Percentiles rank a stretch among this genome's conserved stretches.
phyloP scores from a whole-genome alignment of 768 basidiomycete genomes.

The Pisolithus marmoratus region DNA sequence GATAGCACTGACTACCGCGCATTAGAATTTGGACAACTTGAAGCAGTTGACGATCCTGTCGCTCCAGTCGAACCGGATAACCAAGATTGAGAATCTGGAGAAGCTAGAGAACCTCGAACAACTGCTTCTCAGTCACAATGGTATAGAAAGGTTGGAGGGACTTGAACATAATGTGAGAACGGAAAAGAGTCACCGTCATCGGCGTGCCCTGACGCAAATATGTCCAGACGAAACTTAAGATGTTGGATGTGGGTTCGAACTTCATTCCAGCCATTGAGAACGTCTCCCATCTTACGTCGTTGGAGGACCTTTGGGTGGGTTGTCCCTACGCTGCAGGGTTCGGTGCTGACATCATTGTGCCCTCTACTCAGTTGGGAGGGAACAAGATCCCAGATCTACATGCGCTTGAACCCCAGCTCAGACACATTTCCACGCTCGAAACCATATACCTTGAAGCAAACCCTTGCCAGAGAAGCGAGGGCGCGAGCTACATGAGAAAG shows the following conservation, averaged over 20 bases:
- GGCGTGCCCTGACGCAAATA: background rate
- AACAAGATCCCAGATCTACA: conserved; percentile 75
- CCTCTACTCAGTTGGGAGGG: conserved; percentile 64
- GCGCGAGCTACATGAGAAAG: conserved; percentile 78
- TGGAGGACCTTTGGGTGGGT: conserved; percentile 95
- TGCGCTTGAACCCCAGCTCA: conserved; percentile 63
- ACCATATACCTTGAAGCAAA: conserved; percentile 96
- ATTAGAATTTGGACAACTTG: conserved; percentile 64
- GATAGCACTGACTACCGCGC: background rate
- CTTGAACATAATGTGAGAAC: conserved; percentile 71
- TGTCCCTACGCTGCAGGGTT: background rate
- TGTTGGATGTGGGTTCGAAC: conserved; percentile 86
- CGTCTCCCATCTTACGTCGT: conserved; percentile 60
- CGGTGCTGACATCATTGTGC: background rate
- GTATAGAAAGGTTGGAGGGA: conserved; percentile 76
- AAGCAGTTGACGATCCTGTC: conserved; percentile 79
- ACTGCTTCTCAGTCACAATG: conserved; percentile 93
- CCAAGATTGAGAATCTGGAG: conserved; percentile 78
- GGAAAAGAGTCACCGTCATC: background rate
- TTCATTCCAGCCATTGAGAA: conserved; percentile 76
- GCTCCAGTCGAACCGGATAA: conserved; percentile 91
- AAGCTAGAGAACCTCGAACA: conserved; percentile 72
- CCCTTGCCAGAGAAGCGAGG: conserved; percentile 80
- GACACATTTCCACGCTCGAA: conserved; percentile 53
- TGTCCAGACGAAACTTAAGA: conserved; percentile 59